Base-by-base conservation (phyloP, 2,329 filamentous ascomycete genomes). In the Diaporthe sp. region DNA sequence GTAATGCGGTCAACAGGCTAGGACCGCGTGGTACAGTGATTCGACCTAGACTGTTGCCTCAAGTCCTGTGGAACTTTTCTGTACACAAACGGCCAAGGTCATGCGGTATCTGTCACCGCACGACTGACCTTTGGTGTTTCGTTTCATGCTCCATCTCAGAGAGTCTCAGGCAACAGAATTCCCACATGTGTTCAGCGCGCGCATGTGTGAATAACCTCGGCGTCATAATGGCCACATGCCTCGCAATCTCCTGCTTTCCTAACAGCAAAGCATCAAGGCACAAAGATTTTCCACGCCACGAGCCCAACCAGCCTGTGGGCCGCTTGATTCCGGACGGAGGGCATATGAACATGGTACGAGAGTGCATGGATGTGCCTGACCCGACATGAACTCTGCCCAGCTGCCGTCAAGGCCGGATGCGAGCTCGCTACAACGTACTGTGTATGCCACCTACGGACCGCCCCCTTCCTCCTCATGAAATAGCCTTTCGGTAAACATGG, bases 401-500 rank as follows among this genome's bases (percentile, higher is more conserved):
- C 19, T 37, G 44, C 62, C 44, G 31, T 25, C 19, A 51, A 34
- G 15, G 22, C 46, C 65, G 46, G 49, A 34, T 53, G 65, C 34
- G 31, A 37, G 46, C 46, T 68, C 65, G 65, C 65, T 39, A 53
- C 31, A 17, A 39, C 8, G 19, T 4, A 28, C 8, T 13, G 53
- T 31, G 53, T 55, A 55, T 28, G 31, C 22, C 46, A 28, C 15
- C 46, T 68, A 31, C 46, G 62, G 44, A 51, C 39, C 28, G 28
- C 34, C 13, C 62, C 44, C 39, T 53, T 19, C 3, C 34, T 28
- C 46, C 65, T 68, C 15, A 17, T 4, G 34, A 42, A 69, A 69
- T 69, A 55, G 46, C 46, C 65, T 42, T 55, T 42, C 46, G 46
- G 65, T 22, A 68, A 31, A 69, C 22, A 55, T 42, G 17, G 49